Evolutionary conservation across 2,329 filamentous ascomycete species (phyloP).

Genomic region (Colletotrichum gigasporum): DNA sequence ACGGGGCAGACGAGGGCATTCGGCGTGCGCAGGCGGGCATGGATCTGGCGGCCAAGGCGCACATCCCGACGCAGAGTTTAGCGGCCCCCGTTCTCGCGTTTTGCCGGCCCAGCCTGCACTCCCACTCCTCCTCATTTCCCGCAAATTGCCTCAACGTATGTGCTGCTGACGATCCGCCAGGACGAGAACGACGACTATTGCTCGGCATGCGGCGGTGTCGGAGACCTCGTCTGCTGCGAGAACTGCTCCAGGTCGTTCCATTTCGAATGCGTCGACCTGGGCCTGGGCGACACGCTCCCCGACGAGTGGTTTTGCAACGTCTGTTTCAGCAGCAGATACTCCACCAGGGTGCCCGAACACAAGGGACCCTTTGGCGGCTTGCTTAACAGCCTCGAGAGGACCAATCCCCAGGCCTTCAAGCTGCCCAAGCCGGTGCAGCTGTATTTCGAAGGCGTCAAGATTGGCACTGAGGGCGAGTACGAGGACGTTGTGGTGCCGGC

Average conservation of each 20-base stretch:
- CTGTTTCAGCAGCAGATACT: constrained; percentile 65
- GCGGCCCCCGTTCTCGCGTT: constrained; percentile 32
- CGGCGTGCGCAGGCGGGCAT: not conserved
- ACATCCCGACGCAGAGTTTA: constrained; percentile 31
- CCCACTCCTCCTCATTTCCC: constrained; percentile 22
- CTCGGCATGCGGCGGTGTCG: constrained; percentile 83
- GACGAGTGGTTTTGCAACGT: constrained; percentile 89
- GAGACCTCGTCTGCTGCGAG: constrained; percentile 92
- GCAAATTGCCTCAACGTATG: constrained; percentile 32
- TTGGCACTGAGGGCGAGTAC: constrained; percentile 81
- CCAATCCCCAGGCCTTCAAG: constrained; percentile 76
- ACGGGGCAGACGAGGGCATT: not conserved
- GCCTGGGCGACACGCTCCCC: constrained; percentile 71
- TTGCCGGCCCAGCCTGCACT: constrained; percentile 40
- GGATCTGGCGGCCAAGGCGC: constrained; percentile 21
- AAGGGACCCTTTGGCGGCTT: constrained; percentile 69
- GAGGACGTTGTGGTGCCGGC: constrained; percentile 68
- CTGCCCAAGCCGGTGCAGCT: constrained; percentile 77
- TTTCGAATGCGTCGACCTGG: constrained; percentile 86
- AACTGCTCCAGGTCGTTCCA: constrained; percentile 92
- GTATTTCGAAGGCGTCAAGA: constrained; percentile 82
- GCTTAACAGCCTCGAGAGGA: constrained; percentile 71
- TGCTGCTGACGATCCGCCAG: constrained; percentile 50
- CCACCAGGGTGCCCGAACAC: constrained; percentile 55
- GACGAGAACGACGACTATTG: constrained; percentile 91